Evolutionary conservation across 257 asterid genomes (phyloP).

Genomic region (Voacanga thouarsii): DNA sequence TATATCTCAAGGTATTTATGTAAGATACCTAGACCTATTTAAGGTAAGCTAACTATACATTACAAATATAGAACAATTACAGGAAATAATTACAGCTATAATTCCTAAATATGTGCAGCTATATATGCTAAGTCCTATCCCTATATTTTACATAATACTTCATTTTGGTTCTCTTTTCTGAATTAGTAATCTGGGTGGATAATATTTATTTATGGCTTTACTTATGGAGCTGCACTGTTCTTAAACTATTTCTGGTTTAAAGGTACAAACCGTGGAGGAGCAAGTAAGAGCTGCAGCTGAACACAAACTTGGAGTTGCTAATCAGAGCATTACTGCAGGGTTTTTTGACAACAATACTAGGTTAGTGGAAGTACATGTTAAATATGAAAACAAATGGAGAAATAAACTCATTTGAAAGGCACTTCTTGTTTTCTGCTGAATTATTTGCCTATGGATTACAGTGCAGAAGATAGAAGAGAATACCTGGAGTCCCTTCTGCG

Average conservation of each 20-base stretch:
- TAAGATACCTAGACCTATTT: too few species aligned
- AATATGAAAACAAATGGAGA: slow-evolving; percentile 6
- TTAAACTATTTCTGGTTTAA: slow-evolving; percentile 22
- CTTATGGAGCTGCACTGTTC: slow-evolving; percentile 8
- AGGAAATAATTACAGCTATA: too few species aligned
- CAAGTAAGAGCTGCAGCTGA: slow-evolving; percentile 99
- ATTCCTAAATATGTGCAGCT: too few species aligned
- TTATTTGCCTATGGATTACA: slow-evolving; percentile 28
- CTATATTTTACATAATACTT: neutral
- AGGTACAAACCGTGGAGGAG: slow-evolving; percentile 99
- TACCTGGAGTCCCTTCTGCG: slow-evolving; percentile 97
- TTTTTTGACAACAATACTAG: slow-evolving; percentile 98
- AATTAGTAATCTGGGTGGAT: neutral
- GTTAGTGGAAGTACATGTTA: slow-evolving; percentile 30
- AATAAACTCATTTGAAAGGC: neutral
- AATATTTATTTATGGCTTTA: neutral
- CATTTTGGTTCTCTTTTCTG: neutral
- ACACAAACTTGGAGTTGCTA: slow-evolving; percentile 99
- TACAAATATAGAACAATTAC: too few species aligned
- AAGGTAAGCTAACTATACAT: too few species aligned
- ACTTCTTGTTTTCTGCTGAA: slow-evolving; percentile 17
- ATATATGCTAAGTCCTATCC: too few species aligned
- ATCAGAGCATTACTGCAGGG: slow-evolving; percentile 99
- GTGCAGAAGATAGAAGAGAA: slow-evolving; percentile 99
- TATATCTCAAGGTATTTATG: too few species aligned